phyloP scores from a whole-genome alignment of 495 filamentous ascomycete species.

The Hypoxylon fragiforme region DNA sequence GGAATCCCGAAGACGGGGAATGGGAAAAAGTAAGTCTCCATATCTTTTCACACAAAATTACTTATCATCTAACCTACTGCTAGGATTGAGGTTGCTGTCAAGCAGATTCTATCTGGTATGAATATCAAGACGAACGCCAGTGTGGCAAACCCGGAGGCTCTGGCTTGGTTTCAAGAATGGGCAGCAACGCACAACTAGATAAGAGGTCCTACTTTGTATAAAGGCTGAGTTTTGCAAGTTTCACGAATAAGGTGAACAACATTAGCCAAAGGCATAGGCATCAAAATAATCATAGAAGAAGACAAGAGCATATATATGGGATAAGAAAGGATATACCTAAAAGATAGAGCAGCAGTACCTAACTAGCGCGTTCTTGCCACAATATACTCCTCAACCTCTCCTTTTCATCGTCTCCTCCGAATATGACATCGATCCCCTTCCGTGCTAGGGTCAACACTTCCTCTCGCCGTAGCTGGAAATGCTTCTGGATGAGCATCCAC shows the following conservation, averaged over 20 bases:
- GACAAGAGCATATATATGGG: too few species aligned
- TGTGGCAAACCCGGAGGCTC: slow-evolving; percentile 79
- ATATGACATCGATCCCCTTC: slow-evolving; percentile 63
- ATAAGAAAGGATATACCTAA: too few species aligned
- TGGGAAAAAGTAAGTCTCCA: slow-evolving; percentile 73
- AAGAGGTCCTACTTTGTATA: too few species aligned
- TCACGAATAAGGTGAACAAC: neutral
- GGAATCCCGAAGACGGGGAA: slow-evolving; percentile 89
- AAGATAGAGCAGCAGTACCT: neutral
- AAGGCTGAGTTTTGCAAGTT: too few species aligned
- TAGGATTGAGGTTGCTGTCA: slow-evolving; percentile 85
- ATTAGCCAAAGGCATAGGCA: too few species aligned
- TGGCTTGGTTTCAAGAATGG: slow-evolving; percentile 86
- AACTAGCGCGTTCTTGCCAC: slow-evolving; percentile 41
- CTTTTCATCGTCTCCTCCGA: slow-evolving; percentile 66
- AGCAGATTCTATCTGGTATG: slow-evolving; percentile 88
- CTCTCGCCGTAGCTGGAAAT: slow-evolving; percentile 61
- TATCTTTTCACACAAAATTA: neutral
- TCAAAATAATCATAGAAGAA: too few species aligned
- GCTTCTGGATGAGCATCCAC: slow-evolving; percentile 70
- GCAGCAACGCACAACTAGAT: slow-evolving; percentile 40
- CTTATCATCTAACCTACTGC: slow-evolving; percentile 3
- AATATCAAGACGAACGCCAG: slow-evolving; percentile 83
- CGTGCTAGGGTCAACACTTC: slow-evolving; percentile 62
- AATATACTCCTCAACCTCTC: slow-evolving; percentile 56